Base-by-base conservation (phyloP, 192 early-diverging fungal genomes). In the Entomortierella lignicola region DNA sequence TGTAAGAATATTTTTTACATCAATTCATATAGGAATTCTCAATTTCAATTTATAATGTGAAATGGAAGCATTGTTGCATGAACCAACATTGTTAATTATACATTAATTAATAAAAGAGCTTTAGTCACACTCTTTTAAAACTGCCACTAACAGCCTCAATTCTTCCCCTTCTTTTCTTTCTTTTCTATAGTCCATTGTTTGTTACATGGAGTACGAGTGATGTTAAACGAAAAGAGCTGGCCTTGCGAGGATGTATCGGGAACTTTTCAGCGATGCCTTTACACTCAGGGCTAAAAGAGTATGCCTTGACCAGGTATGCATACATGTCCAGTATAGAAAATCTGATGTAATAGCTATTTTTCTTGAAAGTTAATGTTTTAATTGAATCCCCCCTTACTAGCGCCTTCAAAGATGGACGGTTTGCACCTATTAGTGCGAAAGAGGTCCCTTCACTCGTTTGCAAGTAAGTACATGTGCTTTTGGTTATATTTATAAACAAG, bases 191-290 rank as follows among this genome's bases (percentile, higher is more conserved):
- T 72, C 94, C 94, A 2, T 84, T 96, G 23, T 96, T 96, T 73
- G 93, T 96, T 0, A 94, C 94, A 17, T 96, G 94, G 94, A 83
- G 90, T 55, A 86, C 75, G 25, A 53, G 72, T 15, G 39, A 66
- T 27, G 43, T 83, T 39, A 63, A 83, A n/a, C 57, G 71, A 32
- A 72, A 66, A 15, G 66, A 77, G 21, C 29, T 77, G 73, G 55
- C 48, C 39, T 85, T 99, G 43, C 89, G 96, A 31, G 97, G 97
- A 17, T 99, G 96, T 79, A 98, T 99, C 42, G 97, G 97, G 29
- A 97, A 91, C 66, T 99, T 99, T 77, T 70, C 84, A 4, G 69
- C 96, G 10, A 71, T 91, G 84, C 71, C 85, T 26, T 84, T 99
- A 15, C 84, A 87, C 52, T 60, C 71, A 54, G 95, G 95, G 2